These are phyloP conservation scores for Trichosanthes truncata DNA, from an alignment of 306 rosid genomes.

Conservation along the genomic window DNA sequence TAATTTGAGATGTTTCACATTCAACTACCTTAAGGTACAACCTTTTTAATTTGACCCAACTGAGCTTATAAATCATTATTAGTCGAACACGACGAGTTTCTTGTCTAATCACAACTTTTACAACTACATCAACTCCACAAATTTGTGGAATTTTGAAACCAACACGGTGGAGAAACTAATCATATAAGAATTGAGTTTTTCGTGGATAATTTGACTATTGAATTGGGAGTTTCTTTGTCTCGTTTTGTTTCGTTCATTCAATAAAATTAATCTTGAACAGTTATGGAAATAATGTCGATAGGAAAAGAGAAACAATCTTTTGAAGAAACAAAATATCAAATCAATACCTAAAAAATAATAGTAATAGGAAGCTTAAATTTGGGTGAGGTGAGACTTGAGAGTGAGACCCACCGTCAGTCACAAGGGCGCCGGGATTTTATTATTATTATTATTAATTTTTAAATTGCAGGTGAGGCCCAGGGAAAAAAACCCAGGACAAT, in stretches of 20 bases:
- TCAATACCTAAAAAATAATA: not conserved
- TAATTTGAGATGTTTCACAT: not conserved
- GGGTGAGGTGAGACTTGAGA: not conserved
- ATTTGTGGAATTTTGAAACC: not conserved
- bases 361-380: not conserved
- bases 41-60: not conserved
- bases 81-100: too few relatives aligned
- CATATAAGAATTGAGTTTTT: too few relatives aligned
- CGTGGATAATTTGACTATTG: not conserved
- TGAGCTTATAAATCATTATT: not conserved
- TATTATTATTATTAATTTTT: not conserved
- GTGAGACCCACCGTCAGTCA: not conserved
- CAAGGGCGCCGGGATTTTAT: not conserved
- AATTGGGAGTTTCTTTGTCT: too few relatives aligned
- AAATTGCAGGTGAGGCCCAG: not conserved
- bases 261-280: not conserved
- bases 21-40: not conserved
- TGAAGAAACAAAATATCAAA: not conserved
- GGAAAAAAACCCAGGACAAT: not conserved
- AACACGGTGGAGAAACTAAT: too few relatives aligned
- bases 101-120: not conserved
- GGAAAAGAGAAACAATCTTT: not conserved
- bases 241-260: too few relatives aligned
- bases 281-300: not conserved
- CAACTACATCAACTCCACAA: not conserved